Evolutionary conservation across 257 asterid species (phyloP).

Genomic region (Ehretia macrophylla): DNA sequence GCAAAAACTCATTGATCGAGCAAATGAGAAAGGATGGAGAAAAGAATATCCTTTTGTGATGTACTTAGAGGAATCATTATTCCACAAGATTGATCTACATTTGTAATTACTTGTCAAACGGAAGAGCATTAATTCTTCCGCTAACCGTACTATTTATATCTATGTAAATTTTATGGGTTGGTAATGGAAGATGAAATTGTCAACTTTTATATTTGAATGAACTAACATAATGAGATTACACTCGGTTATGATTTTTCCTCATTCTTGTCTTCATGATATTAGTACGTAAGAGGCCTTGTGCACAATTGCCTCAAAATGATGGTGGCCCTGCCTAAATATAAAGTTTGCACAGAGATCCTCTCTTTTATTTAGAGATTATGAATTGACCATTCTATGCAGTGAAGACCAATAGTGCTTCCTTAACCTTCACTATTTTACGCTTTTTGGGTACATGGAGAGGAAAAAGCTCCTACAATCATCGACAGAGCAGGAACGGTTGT

Average conservation of each 20-base stretch:
- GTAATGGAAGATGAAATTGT: no score
- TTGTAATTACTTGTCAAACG: background rate
- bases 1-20: constrained; percentile 41
- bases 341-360: background rate
- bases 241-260: no score
- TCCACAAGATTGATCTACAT: background rate
- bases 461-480: constrained; percentile 45
- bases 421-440: constrained; percentile 16
- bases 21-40: constrained; percentile 90
- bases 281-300: background rate
- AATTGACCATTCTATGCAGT: background rate
- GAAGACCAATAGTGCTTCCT: constrained; percentile 6
- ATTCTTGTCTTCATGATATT: background rate
- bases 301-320: no score
- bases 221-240: no score
- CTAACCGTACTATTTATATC: background rate
- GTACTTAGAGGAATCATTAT: background rate
- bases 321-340: background rate
- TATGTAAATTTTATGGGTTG: background rate
- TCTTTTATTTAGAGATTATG: background rate
- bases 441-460: constrained; percentile 33
- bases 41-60: constrained; percentile 65
- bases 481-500: constrained; percentile 38
- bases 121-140: background rate
- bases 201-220: no score